Evolutionary conservation across 345 rosid species (phyloP).

Genomic region (Gossypium raimondii): DNA sequence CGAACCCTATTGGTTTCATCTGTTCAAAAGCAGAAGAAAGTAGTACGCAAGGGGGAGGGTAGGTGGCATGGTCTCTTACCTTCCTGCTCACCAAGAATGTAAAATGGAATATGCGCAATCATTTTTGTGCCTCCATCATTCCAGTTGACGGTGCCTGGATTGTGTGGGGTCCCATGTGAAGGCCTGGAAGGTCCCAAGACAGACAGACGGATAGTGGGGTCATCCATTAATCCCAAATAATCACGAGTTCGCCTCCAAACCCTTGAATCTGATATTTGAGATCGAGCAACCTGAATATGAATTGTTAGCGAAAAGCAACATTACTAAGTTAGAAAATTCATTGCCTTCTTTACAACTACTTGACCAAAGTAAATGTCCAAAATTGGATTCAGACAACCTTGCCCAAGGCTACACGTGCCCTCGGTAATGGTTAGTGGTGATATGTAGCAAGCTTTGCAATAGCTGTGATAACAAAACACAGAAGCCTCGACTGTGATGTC

Average conservation of each 20-base stretch:
- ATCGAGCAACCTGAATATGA: not conserved
- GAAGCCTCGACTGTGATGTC: conserved; percentile 63
- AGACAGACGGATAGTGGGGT: too few species aligned
- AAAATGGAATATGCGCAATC: too few species aligned
- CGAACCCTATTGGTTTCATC: too few species aligned
- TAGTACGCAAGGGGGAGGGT: too few species aligned
- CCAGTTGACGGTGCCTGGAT: too few species aligned
- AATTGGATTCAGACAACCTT: conserved; percentile 42
- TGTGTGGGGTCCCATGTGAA: too few species aligned
- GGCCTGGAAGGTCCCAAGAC: too few species aligned
- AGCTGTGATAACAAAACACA: conserved; percentile 89
- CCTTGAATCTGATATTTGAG: conserved; percentile 43
- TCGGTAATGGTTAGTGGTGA: conserved; percentile 71
- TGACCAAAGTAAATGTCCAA: not conserved
- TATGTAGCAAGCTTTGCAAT: conserved; percentile 82
- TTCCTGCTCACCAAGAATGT: too few species aligned
- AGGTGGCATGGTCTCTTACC: too few species aligned
- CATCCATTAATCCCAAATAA: conserved; percentile 62
- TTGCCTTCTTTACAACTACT: not conserved
- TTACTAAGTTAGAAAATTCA: not conserved
- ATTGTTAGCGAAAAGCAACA: not conserved
- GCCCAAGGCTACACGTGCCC: conserved; percentile 96
- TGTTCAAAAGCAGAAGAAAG: too few species aligned
- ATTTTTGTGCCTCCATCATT: too few species aligned
- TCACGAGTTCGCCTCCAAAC: conserved; percentile 82